A percentile compares a stretch with the other conserved stretches of the same genome.
These are phyloP conservation scores for Colletotrichum sp. DNA, from an alignment of 2,329 filamentous ascomycete genomes.

Conservation along the genomic window DNA sequence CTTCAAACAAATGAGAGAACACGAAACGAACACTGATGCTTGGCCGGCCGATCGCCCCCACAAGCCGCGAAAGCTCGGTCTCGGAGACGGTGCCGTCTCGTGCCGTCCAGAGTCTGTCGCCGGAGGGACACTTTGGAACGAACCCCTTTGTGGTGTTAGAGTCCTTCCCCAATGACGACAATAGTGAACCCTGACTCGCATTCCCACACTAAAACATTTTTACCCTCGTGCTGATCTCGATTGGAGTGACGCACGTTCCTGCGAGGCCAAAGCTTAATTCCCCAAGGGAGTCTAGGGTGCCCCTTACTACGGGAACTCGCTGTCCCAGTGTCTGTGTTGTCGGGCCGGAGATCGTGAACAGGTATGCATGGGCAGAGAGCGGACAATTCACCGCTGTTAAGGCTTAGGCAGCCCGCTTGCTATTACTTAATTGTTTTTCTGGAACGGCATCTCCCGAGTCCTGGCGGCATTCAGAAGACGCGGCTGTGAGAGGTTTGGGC, in stretches of 20 bases:
- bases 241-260: slow-evolving; percentile 11
- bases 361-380: background rate
- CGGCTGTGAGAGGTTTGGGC: background rate
- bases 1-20: background rate
- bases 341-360: background rate
- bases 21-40: background rate
- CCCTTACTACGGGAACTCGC: background rate
- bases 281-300: background rate
- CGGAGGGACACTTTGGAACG: background rate
- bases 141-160: background rate
- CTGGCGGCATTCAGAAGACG: background rate
- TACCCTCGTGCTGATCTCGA: slow-evolving; percentile 6
- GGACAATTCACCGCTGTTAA: background rate
- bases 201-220: background rate
- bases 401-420: background rate
- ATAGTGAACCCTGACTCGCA: background rate
- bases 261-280: background rate
- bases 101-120: background rate
- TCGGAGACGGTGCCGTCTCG: background rate
- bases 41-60: background rate
- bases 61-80: background rate
- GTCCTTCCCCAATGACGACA: background rate
- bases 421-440: background rate
- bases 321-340: background rate
- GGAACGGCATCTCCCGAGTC: background rate